These are phyloP conservation scores for Didymella pomorum DNA, from an alignment of 2,329 filamentous ascomycete genomes.

Conservation along the genomic window DNA sequence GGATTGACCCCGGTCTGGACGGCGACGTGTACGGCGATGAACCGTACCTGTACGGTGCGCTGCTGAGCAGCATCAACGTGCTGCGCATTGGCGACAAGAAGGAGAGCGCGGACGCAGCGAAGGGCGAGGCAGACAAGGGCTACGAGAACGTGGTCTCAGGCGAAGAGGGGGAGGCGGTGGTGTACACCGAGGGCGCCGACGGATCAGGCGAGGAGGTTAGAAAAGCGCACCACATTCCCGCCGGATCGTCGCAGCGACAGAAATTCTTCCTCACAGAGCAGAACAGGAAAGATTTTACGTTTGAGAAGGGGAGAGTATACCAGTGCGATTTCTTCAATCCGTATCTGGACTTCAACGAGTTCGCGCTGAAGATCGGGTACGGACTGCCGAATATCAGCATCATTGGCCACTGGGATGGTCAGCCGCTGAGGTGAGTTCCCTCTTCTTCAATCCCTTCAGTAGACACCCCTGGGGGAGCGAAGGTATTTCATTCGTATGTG, in stretches of 20 bases:
- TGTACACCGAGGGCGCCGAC: conserved; percentile 62
- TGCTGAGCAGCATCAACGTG: conserved; percentile 80
- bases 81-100: conserved; percentile 68
- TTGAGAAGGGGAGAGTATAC: conserved; percentile 69
- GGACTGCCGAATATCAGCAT: conserved; percentile 76
- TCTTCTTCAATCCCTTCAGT: too few relatives aligned
- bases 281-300: conserved; percentile 65
- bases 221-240: conserved; percentile 52
- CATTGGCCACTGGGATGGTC: conserved; percentile 81
- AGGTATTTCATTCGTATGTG: background rate
- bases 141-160: background rate
- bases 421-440: conserved; percentile 70
- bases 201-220: conserved; percentile 55
- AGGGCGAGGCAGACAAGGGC: conserved; percentile 33
- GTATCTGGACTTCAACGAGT: conserved; percentile 86
- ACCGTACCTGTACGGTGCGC: conserved; percentile 85
- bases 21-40: conserved; percentile 88
- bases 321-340: conserved; percentile 85
- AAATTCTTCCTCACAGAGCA: conserved; percentile 67
- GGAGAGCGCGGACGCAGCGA: conserved; percentile 43
- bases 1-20: conserved; percentile 88
- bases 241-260: conserved; percentile 58
- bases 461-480: too few relatives aligned
- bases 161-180: conserved; percentile 64
- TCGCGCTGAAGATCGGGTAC: conserved; percentile 65